These are phyloP conservation scores for Recurvomyces mirabilis DNA, from an alignment of 495 filamentous ascomycete species.

Conservation along the genomic window DNA sequence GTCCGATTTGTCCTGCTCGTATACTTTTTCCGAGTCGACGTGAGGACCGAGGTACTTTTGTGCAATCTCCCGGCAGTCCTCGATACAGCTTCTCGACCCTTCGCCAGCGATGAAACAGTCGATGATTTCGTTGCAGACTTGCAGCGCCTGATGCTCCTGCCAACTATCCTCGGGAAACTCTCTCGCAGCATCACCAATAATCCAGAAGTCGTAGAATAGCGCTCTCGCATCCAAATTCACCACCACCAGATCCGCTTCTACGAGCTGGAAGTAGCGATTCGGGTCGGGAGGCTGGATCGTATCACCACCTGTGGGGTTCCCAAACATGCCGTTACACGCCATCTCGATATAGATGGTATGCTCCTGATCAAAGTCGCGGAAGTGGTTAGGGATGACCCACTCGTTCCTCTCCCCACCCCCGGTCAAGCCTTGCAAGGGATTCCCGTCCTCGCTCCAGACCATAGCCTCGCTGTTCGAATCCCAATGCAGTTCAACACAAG, in stretches of 20 bases:
- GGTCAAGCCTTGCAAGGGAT: conserved; percentile 81
- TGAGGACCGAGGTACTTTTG: conserved; percentile 68
- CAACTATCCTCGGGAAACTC: conserved; percentile 32
- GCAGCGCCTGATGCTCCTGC: conserved; percentile 74
- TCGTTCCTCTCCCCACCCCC: conserved; percentile 82
- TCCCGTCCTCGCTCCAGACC: conserved; percentile 79
- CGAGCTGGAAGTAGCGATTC: conserved; percentile 64
- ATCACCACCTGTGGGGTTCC: conserved; percentile 76
- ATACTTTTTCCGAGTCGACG: conserved; percentile 74
- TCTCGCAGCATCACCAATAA: conserved; percentile 50
- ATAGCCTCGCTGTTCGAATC: conserved; percentile 85
- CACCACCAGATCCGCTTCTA: conserved; percentile 74
- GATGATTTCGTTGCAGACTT: conserved; percentile 76
- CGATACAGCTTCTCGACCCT: conserved; percentile 61
- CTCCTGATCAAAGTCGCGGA: conserved; percentile 61
- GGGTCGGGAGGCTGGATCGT: conserved; percentile 79
- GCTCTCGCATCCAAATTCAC: conserved; percentile 76
- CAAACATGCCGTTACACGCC: conserved; percentile 98
- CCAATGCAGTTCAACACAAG: conserved; percentile 87
- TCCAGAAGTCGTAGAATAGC: conserved; percentile 87
- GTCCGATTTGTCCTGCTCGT: conserved; percentile 52
- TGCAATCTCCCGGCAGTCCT: conserved; percentile 69
- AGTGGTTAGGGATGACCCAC: conserved; percentile 76
- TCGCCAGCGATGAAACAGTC: conserved; percentile 73
- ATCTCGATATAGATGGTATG: conserved; percentile 93